Conservation (phyloP, 805 yeast species). For the Candida ficus region DNA sequence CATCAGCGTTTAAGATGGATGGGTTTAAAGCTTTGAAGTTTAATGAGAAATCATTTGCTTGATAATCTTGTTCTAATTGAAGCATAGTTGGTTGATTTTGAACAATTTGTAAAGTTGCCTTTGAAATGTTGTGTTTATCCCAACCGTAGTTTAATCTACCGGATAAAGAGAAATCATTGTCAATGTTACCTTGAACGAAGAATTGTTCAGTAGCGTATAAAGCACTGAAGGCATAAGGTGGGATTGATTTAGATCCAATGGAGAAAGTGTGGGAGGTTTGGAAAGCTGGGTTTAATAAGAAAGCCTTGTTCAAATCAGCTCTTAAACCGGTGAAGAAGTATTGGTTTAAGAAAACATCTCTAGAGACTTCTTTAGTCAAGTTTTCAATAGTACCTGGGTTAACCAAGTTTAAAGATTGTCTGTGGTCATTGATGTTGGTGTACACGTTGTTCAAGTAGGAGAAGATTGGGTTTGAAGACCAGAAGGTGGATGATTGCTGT, state of each 20-base stretch:
- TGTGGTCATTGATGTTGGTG: conserved; percentile 65
- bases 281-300: conserved; percentile 88
- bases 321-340: conserved; percentile 92
- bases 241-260: conserved; percentile 78
- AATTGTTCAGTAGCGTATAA: conserved; percentile 81
- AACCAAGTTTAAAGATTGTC: conserved; percentile 72
- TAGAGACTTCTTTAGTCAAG: conserved; percentile 86
- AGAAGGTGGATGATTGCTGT: conserved; percentile 4
- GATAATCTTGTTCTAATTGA: conserved; percentile 94
- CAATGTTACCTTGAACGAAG: conserved; percentile 88
- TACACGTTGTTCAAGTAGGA: conserved; percentile 45
- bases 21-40: conserved; percentile 93
- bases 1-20: conserved; percentile 51
- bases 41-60: conserved; percentile 81
- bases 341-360: conserved; percentile 87
- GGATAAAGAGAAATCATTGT: conserved; percentile 75
- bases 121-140: conserved; percentile 72
- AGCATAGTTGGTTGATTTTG: conserved; percentile 88
- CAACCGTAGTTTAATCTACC: conserved; percentile 92
- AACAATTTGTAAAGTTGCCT: conserved; percentile 83
- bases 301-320: conserved; percentile 92
- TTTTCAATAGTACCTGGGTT: conserved; percentile 96
- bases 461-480: conserved; percentile 12
- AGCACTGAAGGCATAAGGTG: conserved; percentile 88
- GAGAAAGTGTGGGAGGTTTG: conserved; percentile 94